Evolutionary conservation across 73 alveolate species (phyloP).

Genomic region (Paramecium caudatum): DNA sequence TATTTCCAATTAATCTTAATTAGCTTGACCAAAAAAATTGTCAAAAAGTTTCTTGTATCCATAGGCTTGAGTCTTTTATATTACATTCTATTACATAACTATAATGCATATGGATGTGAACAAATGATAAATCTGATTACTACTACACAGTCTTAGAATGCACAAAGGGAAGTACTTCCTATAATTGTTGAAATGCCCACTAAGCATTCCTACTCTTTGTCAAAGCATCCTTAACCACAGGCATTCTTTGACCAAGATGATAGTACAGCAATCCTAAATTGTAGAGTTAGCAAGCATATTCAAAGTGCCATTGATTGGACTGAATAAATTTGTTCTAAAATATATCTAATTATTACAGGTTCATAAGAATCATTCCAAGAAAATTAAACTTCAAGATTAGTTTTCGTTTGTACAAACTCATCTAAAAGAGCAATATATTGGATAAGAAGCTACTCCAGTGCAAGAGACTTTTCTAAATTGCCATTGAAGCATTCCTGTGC

Average conservation of each 20-base stretch:
- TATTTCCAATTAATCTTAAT: not conserved
- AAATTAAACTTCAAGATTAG: not conserved
- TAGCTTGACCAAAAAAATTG: not conserved
- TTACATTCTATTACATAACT: not conserved
- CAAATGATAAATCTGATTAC: slow-evolving; percentile 15
- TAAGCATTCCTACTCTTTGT: slow-evolving; percentile 7
- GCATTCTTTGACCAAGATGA: not conserved
- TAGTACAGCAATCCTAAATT: not conserved
- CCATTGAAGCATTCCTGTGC: slow-evolving; percentile 1
- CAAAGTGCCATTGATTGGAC: slow-evolving; percentile 42
- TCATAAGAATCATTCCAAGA: slow-evolving; percentile 61
- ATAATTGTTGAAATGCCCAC: not conserved
- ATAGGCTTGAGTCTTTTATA: not conserved
- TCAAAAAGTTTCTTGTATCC: slow-evolving; percentile 49
- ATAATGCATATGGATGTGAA: slow-evolving; percentile 8
- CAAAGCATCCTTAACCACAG: not conserved
- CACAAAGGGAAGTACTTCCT: slow-evolving; percentile 6
- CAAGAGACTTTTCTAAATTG: not conserved
- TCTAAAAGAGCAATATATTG: not conserved
- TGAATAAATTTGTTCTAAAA: slow-evolving; percentile 42
- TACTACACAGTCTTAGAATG: not conserved
- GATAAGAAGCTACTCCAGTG: slow-evolving; percentile 1
- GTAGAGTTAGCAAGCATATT: slow-evolving; percentile 24
- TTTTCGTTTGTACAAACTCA: not conserved
- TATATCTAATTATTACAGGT: not conserved